Evolutionary conservation across 768 basidiomycete genomes (phyloP), one percentile per base, ranked within the genome.

Genomic region (Tricholoma sp.): DNA sequence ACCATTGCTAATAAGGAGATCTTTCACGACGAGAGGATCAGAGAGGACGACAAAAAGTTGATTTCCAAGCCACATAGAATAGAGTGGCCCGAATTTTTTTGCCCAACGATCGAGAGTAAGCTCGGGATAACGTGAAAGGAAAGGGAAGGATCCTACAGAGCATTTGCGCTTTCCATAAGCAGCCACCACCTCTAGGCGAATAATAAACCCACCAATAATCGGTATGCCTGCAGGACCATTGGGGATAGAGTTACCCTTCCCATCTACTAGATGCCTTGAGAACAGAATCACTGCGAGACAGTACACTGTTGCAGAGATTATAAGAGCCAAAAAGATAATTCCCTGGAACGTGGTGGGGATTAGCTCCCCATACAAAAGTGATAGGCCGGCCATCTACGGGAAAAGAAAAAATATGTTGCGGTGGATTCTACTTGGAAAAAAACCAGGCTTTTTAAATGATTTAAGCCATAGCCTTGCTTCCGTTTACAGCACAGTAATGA

Each of bases 41-140:
- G 77, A 79, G 35, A 81, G 56, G 43, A 78, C 66, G 47, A 81
- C 71, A 61, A 79, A 76, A 18, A 78, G 74, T 59, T 79, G 79
- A 57, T 76, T 73, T 18, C 79, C 79, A 21, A 81, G 69, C 71
- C 72, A 76, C 52, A 80, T 58, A 5, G 79, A 79, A 60, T 74
- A 79, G 11, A 80, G 55, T 0, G 76, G 65, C 0, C 79, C 79
- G 55, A 71, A 80, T 54, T 71, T 70, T 55, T 73, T 72, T 1
- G 74, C 70, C 79, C 79, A 80, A 34, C 63, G 55, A 52, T 75
- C 70, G 14, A 80, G 67, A 1, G 70, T 71, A 22, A 74, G 68
- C 63, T 80, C 79, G 3, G 79, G 77, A 41, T 75, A 78, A 10
- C 69, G 56, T 3, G 72, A 73, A 18, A 79, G 67, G 64, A 72